phyloP scores from a whole-genome alignment of 73 alveolate genomes.

The Paramecium tetraurelia region DNA sequence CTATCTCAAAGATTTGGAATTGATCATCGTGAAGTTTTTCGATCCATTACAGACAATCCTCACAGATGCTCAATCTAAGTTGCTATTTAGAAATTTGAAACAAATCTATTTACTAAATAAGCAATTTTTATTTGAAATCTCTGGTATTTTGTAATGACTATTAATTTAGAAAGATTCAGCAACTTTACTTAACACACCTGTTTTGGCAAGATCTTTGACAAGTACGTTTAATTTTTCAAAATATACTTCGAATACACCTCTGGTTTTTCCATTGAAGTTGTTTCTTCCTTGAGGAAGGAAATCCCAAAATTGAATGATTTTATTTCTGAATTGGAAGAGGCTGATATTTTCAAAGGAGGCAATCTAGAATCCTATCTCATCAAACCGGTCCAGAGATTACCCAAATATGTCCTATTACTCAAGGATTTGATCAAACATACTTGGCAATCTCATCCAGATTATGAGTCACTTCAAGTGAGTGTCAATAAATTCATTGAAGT shows the following conservation, averaged over 20 bases:
- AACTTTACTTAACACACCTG: neutral
- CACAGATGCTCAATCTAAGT: neutral
- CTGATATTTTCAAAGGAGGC: neutral
- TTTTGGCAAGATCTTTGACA: constrained; percentile 26
- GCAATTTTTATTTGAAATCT: neutral
- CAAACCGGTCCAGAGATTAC: constrained; percentile 41
- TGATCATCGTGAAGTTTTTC: neutral
- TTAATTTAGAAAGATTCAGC: neutral
- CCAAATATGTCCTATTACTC: neutral
- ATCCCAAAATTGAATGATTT: neutral
- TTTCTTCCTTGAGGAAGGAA: neutral
- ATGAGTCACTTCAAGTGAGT: neutral
- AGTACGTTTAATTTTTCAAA: constrained; percentile 20
- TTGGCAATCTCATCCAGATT: constrained; percentile 18
- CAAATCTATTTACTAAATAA: neutral
- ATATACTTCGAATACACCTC: constrained; percentile 3
- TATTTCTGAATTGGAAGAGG: neutral
- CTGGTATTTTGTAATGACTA: neutral
- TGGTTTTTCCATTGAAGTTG: neutral
- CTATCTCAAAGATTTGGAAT: neutral
- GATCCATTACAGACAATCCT: neutral
- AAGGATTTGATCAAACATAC: constrained; percentile 46
- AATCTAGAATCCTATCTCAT: constrained; percentile 15
- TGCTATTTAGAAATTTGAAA: neutral
- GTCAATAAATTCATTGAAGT: neutral